phyloP scores from a whole-genome alignment of 2,329 filamentous ascomycete genomes.

The Mollisia scopiformis region DNA sequence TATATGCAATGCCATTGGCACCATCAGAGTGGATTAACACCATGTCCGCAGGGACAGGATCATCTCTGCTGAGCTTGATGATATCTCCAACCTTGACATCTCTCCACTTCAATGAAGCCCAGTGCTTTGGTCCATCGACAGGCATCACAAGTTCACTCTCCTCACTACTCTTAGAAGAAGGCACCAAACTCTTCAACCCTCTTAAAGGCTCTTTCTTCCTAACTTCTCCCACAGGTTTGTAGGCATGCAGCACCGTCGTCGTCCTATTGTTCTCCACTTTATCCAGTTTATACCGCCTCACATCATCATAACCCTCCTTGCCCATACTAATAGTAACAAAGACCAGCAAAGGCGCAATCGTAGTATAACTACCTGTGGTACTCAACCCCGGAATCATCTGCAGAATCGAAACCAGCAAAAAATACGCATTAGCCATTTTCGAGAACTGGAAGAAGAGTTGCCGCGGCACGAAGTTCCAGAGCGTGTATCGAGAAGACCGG shows the following conservation, averaged over 20 bases:
- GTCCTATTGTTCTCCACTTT: constrained; percentile 82
- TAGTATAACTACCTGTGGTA: constrained; percentile 88
- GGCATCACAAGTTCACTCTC: constrained; percentile 4
- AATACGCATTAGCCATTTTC: constrained; percentile 94
- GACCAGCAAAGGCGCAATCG: constrained; percentile 77
- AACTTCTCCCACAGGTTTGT: constrained; percentile 9
- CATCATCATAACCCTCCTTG: constrained; percentile 92
- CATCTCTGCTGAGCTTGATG: constrained; percentile 70
- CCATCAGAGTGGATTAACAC: constrained; percentile 77
- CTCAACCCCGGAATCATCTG: constrained; percentile 93
- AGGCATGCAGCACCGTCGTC: constrained; percentile 36
- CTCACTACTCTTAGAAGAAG: neutral
- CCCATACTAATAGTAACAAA: constrained; percentile 89
- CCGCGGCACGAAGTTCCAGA: constrained; percentile 86
- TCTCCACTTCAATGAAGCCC: constrained; percentile 60
- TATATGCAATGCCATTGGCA: constrained; percentile 78
- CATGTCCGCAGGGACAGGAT: constrained; percentile 82
- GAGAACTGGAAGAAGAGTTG: constrained; percentile 92
- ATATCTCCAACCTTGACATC: constrained; percentile 73
- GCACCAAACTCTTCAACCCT: neutral
- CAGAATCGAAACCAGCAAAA: constrained; percentile 82
- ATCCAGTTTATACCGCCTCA: constrained; percentile 81
- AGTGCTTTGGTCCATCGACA: constrained; percentile 43
- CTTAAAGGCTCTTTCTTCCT: neutral
- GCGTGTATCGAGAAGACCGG: constrained; percentile 83